phyloP scores from a whole-genome alignment of 2,329 filamentous ascomycete genomes.

The Hypoxylon sp. region DNA sequence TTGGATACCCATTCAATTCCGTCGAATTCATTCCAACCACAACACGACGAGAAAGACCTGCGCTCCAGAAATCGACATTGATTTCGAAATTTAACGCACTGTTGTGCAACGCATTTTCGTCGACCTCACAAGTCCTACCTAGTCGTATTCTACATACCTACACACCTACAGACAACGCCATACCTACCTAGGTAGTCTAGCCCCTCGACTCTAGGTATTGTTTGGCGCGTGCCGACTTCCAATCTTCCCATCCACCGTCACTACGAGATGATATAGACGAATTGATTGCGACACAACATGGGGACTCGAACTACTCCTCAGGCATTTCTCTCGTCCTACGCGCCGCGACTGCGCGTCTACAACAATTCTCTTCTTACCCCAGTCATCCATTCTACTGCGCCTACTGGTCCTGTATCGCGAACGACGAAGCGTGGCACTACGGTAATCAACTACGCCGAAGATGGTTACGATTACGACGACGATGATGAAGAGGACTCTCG shows the following conservation, averaged over 20 bases:
- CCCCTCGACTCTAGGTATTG: slow-evolving; percentile 12
- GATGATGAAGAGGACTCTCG: slow-evolving; percentile 82
- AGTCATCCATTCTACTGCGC: slow-evolving; percentile 78
- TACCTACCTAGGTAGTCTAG: background rate
- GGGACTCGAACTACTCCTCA: slow-evolving; percentile 73
- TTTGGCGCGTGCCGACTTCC: slow-evolving; percentile 32
- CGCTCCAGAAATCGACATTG: slow-evolving; percentile 2
- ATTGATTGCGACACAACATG: slow-evolving; percentile 56
- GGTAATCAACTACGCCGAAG: slow-evolving; percentile 97
- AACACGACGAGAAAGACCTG: slow-evolving; percentile 6
- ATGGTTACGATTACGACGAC: slow-evolving; percentile 86
- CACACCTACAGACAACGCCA: background rate
- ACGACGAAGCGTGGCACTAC: slow-evolving; percentile 98
- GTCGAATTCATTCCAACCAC: slow-evolving; percentile 26
- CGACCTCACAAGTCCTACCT: background rate
- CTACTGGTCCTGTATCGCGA: slow-evolving; percentile 77
- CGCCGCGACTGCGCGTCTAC: slow-evolving; percentile 89
- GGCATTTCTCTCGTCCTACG: slow-evolving; percentile 91
- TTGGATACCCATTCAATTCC: slow-evolving; percentile 22
- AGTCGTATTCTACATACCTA: background rate
- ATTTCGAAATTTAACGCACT: background rate
- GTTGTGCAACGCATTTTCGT: slow-evolving; percentile 3
- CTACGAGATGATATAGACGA: slow-evolving; percentile 42
- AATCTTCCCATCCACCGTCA: slow-evolving; percentile 18
- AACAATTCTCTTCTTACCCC: slow-evolving; percentile 93